Evolutionary conservation across 305 asterid species (phyloP), one percentile per base, ranked within the genome.

Genomic region (Rubia balearica): DNA sequence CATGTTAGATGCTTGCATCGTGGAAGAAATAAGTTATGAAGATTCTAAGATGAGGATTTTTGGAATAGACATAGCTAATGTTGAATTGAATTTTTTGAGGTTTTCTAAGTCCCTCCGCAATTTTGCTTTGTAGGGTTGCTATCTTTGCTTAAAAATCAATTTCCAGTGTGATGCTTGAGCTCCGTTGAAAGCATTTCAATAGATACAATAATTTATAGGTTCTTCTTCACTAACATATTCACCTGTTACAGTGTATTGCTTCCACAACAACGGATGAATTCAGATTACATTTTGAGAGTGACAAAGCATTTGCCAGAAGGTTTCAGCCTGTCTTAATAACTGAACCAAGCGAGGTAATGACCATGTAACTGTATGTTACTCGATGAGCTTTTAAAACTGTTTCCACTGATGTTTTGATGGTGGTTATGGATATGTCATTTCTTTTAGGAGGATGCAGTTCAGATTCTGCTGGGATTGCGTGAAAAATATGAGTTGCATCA

Each of bases 201-300:
- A 36, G 61, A 67, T 45, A 55, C 48, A 66, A 42, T 45, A 33
- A 71, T 74, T 74, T 43, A 42, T 74, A 70, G 66, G 78, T 41
- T 43, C 70, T 46, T n/a, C 6, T 56, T 76, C 68, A 49, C 80
- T 66, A 74, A 74, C 24, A 67, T 13, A 69, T 71, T 76, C 49
- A 12, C 74, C 65, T 76, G 45, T 80, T 81, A 76, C 88, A 94
- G 98, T 94, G 98, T 81, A 88, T 94, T 80, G 99, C 99, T 75
- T 89, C 98, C 53, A 94, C 99, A 10, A 94, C 99, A 49, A 74
- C 89, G 90, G 97, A 91, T 79, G 99, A 94, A 79, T 94, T 83
- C 78, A 86, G 97, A 74, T 80, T 75, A 72, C 95, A 91, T 80
- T 84, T 94, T 78, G 99, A 94, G 78, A 89, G 85, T 80, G 99